Base-by-base conservation (phyloP, 768 basidiomycete species). In the Lactarius sp. region DNA sequence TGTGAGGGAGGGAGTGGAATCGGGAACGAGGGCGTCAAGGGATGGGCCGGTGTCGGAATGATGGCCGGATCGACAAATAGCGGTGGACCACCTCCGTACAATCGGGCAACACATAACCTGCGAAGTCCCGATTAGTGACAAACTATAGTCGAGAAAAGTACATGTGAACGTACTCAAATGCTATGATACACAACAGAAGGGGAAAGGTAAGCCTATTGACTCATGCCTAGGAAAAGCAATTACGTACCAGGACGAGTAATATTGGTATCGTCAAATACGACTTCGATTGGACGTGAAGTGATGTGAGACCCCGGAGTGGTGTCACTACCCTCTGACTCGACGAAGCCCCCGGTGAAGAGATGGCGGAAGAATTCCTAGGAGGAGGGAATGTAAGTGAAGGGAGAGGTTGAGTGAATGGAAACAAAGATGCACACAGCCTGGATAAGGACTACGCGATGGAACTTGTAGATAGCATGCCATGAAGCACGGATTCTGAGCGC, bases 391-490 rank as follows among this genome's bases (percentile, higher is more conserved):
- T 49, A 65, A 51, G 52, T 47, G 22, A 60, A 59, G n/a, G n/a
- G n/a, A n/a, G n/a, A n/a, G 31, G 36, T 36, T n/a, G 34, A 22
- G 5, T 18, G 3, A 49, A 41, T 6, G 39, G 8, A 54, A 44
- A 31, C 22, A 36, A 47, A 46, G 20, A 22, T n/a, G 33, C 66
- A 14, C 59, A 91, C 92, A 9, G 92, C 85, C 74, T 96, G 94
- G 49, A 93, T 92, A 63, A 96, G 85, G 44, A 97, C 85, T 57
- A 95, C 87, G 31, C 86, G 82, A 74, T 97, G 94, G 6, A 94
- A 78, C 50, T 79, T 82, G 77, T 95, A 97, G 41, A 84, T 76
- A 1, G 90, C 88, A 54, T 76, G 73, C 92, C 85, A 87, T 3
- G 85, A 78, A 4, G 84, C 88, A 33, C 77, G 75, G 20, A 95